Evolutionary conservation across 306 rosid species (phyloP).

Genomic region (Begonia peltatifolia): DNA sequence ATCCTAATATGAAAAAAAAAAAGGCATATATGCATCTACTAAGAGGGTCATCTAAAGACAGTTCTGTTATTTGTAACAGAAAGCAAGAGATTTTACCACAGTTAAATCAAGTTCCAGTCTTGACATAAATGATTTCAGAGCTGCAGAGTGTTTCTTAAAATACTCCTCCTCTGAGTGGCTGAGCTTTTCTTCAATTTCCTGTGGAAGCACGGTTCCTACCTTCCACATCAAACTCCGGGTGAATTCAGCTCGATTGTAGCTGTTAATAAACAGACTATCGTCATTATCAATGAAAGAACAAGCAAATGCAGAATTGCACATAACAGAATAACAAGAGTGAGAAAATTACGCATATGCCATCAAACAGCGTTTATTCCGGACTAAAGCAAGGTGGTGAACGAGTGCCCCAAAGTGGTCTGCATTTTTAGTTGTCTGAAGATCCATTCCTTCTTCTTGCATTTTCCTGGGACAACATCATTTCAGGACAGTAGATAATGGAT

Average conservation of each 20-base stretch:
- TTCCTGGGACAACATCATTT: conserved; percentile 27
- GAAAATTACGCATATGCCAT: conserved; percentile 58
- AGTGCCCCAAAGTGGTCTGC: conserved; percentile 79
- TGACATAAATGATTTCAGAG: conserved; percentile 55
- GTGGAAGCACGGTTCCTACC: conserved; percentile 59
- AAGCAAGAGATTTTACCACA: conserved; percentile 45
- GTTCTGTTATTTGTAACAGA: neutral
- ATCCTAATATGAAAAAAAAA: conserved; percentile 36
- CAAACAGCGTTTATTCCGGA: conserved; percentile 78
- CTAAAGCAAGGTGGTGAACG: conserved; percentile 75
- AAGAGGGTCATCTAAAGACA: conserved; percentile 1
- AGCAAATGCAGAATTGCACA: neutral
- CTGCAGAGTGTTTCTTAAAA: conserved; percentile 56
- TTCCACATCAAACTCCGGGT: conserved; percentile 60
- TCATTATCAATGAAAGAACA: neutral
- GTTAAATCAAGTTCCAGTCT: conserved; percentile 46
- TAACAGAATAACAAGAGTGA: neutral
- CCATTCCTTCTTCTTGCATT: conserved; percentile 73
- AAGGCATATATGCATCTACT: neutral
- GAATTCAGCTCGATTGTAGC: conserved; percentile 58
- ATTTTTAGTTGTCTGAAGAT: conserved; percentile 65
- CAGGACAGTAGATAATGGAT: too few species aligned
- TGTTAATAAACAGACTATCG: conserved; percentile 16
- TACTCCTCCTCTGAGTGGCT: conserved; percentile 57
- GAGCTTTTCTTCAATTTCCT: conserved; percentile 64